phyloP scores from a whole-genome alignment of 1,284 basidiomycete species.

The Apiotrichum gamsii region DNA sequence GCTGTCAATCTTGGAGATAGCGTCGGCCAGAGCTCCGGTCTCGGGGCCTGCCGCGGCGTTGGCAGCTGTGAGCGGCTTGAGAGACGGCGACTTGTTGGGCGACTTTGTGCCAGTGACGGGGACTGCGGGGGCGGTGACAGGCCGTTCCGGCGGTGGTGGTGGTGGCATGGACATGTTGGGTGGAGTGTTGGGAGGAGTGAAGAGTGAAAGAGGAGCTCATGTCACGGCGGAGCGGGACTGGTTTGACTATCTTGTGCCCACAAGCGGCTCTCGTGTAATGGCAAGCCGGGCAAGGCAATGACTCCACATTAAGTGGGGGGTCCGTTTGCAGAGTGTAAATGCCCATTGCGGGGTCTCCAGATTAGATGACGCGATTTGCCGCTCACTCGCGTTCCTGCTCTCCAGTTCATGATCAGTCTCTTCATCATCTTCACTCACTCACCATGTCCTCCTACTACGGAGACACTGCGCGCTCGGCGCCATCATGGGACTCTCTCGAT shows the following conservation, averaged over 20 bases:
- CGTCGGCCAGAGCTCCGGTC: constrained; percentile 36
- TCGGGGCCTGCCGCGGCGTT: constrained; percentile 15
- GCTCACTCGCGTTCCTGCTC: neutral
- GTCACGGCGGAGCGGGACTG: too few relatives aligned
- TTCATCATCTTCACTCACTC: neutral
- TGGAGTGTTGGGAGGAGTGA: neutral
- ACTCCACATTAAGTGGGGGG: too few relatives aligned
- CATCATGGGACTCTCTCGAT: constrained; percentile 40
- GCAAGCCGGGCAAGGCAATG: too few relatives aligned
- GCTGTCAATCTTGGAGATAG: constrained; percentile 39
- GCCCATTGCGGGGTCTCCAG: too few relatives aligned
- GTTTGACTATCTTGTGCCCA: too few relatives aligned
- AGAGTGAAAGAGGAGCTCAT: neutral
- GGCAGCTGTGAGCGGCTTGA: constrained; percentile 10
- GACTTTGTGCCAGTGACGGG: constrained; percentile 9
- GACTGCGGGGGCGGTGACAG: neutral
- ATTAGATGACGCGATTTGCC: too few relatives aligned
- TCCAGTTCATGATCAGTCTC: neutral
- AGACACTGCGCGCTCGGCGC: constrained; percentile 23
- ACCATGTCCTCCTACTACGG: constrained; percentile 41
- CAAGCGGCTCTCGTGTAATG: too few relatives aligned
- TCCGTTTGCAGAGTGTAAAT: too few relatives aligned
- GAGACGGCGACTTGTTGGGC: constrained; percentile 8
- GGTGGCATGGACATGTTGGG: constrained; percentile 30
- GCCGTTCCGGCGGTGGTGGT: constrained; percentile 5